These are phyloP conservation scores for Myriangium duriaei DNA, from an alignment of 2,329 filamentous ascomycete genomes.

Conservation along the genomic window DNA sequence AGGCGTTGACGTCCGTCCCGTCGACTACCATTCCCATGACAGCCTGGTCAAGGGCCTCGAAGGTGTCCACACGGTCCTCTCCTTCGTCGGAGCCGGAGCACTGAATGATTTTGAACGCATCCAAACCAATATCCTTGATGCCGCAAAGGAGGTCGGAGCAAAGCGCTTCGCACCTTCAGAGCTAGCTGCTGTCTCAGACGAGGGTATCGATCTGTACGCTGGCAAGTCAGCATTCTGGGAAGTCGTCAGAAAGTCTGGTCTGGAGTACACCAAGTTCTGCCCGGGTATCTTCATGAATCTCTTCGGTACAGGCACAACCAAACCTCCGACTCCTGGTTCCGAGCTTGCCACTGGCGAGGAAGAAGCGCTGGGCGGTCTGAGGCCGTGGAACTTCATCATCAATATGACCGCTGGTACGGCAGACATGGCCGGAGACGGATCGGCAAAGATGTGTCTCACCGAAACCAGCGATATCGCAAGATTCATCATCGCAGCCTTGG, in stretches of 20 bases:
- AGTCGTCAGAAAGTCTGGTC: constrained; percentile 13
- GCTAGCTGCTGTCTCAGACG: constrained; percentile 26
- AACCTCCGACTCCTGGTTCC: constrained; percentile 11
- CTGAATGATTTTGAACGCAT: constrained; percentile 15
- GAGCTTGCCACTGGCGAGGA: constrained; percentile 17
- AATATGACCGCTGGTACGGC: constrained; percentile 34
- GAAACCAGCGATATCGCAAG: constrained; percentile 38
- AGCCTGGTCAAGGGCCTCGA: constrained; percentile 15
- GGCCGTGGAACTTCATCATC: constrained; percentile 29
- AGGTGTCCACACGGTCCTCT: constrained; percentile 21
- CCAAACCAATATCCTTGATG: constrained; percentile 42
- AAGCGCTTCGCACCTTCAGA: constrained; percentile 49
- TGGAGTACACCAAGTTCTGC: constrained; percentile 18
- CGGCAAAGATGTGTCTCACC: constrained; percentile 34
- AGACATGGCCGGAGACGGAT: constrained; percentile 38
- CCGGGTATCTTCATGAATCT: constrained; percentile 20
- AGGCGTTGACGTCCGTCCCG: constrained; percentile 16
- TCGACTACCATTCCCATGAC: constrained; percentile 17
- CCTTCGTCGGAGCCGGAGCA: constrained; percentile 16
- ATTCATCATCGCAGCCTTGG: constrained; percentile 32
- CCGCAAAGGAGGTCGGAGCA: constrained; percentile 46
- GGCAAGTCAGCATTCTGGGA: constrained; percentile 18
- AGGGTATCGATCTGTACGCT: constrained; percentile 17
- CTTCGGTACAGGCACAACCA: constrained; percentile 19
- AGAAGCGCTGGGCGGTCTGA: constrained; percentile 22